These are phyloP conservation scores for Achaetomiella virescens DNA, from an alignment of 495 filamentous ascomycete species.

Conservation along the genomic window DNA sequence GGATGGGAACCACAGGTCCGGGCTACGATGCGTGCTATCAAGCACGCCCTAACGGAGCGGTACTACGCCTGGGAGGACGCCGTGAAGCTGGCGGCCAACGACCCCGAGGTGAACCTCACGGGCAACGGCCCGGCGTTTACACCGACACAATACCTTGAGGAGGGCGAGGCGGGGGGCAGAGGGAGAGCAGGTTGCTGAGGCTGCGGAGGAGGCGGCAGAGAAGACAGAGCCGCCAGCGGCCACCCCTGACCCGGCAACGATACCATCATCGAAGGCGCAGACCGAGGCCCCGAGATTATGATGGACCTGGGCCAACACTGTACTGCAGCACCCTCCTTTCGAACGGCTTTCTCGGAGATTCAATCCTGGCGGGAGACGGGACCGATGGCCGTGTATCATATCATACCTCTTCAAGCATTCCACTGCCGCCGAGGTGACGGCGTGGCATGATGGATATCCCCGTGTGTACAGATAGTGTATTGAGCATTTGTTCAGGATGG, in stretches of 20 bases:
- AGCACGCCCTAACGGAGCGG: conserved; percentile 77
- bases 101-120: conserved; percentile 57
- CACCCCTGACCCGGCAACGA: conserved; percentile 11
- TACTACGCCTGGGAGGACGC: conserved; percentile 90
- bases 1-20: conserved; percentile 49
- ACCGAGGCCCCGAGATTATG: conserved; percentile 21
- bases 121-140: conserved; percentile 44
- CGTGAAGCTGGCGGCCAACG: conserved; percentile 57
- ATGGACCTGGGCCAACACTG: not conserved
- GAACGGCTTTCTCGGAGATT: not conserved
- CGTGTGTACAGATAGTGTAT: conserved; percentile 28
- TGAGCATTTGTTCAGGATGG: not conserved
- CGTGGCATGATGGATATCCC: not conserved
- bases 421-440: not conserved
- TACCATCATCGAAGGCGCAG: conserved; percentile 16
- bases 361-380: not conserved
- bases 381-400: conserved; percentile 3
- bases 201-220: conserved; percentile 1
- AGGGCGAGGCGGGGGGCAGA: conserved; percentile 13
- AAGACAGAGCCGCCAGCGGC: conserved; percentile 3
- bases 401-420: not conserved
- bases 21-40: conserved; percentile 69
- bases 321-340: not conserved
- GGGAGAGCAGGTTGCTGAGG: conserved; percentile 5
- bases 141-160: conserved; percentile 37